phyloP scores from a whole-genome alignment of 1,139 yeast genomes.

The Kodamaea alishanica region DNA sequence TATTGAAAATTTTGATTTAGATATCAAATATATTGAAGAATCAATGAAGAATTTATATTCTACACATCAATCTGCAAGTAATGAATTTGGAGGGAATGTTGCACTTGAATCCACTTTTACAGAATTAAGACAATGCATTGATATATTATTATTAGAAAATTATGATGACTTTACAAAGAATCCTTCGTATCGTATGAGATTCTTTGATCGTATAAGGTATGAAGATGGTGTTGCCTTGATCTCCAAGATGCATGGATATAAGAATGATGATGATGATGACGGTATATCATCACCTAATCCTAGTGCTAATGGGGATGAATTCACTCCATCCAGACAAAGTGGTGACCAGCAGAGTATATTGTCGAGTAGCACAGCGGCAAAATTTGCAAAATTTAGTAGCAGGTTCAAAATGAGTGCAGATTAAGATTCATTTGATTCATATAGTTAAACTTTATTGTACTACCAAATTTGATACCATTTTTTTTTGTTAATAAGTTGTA shows the following conservation, averaged over 20 bases:
- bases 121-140: slow-evolving; percentile 44
- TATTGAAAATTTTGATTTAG: slow-evolving; percentile 44
- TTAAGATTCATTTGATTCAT: background rate
- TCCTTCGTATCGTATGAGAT: slow-evolving; percentile 38
- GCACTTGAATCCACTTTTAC: slow-evolving; percentile 45
- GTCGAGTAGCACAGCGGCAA: slow-evolving; percentile 33
- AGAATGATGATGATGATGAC: slow-evolving; percentile 5
- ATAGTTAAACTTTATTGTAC: slow-evolving; percentile 3
- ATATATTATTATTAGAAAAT: slow-evolving; percentile 36
- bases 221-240: slow-evolving; percentile 42
- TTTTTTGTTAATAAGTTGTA: slow-evolving; percentile 12
- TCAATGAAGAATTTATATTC: slow-evolving; percentile 35
- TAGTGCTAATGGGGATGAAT: too few species aligned
- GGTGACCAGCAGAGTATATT: slow-evolving; percentile 24
- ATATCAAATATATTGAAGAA: slow-evolving; percentile 38
- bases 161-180: slow-evolving; percentile 40
- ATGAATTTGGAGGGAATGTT: slow-evolving; percentile 27
- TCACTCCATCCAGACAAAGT: slow-evolving; percentile 15
- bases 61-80: slow-evolving; percentile 17
- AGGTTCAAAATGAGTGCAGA: slow-evolving; percentile 21
- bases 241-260: slow-evolving; percentile 30
- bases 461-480: slow-evolving; percentile 28
- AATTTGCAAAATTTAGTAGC: slow-evolving; percentile 42
- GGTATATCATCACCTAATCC: too few species aligned
- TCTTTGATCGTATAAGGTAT: slow-evolving; percentile 38